Evolutionary conservation across 208 protist species (phyloP), one percentile per base, ranked within the genome.

Genomic region (Novymonas esmeraldas): DNA sequence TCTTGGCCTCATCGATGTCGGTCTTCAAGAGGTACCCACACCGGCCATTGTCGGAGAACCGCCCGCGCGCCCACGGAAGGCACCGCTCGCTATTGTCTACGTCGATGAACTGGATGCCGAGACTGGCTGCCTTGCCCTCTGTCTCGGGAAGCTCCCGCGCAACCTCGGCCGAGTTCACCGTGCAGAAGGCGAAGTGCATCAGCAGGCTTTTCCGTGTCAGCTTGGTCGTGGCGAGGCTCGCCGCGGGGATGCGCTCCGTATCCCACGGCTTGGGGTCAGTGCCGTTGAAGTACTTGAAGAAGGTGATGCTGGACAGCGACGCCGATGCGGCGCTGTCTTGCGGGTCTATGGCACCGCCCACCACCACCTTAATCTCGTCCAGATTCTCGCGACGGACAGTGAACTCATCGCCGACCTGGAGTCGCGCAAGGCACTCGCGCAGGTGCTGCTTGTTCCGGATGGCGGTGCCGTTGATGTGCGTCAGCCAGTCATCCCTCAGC

Each of bases 401-500:
- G 55, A 96, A 88, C 78, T 94, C 85, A 52, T 93, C 82, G n/a
- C 90, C 90, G 18, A 93, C 82, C 51, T 88, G 60, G 33, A 93
- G 72, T 38, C 76, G 82, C 3, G 63, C 60, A 2, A 96, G 73
- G 29, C 61, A 66, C 66, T 91, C 78, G 39, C 87, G 86, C 42
- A 96, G 76, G 56, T 92, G 77, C 75, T 87, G 79, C 61, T 96
- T 96, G 72, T 94, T 94, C 28, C 56, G 49, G 49, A 96, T 94
- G 7, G 80, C 54, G 31, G 68, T 52, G 16, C 73, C 78, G 65
- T 92, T 92, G 66, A 96, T 82, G 78, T 96, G 90, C 10, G 90
- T 96, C 7, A 96, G 76, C 88, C 90, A 96, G 66, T 96, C 90
- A 64, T 96, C 89, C 71, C 87, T 92, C 41, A 84, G 33, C 20